Conservation (phyloP, 176 grass and related monocot species). For the Themeda triandra region DNA sequence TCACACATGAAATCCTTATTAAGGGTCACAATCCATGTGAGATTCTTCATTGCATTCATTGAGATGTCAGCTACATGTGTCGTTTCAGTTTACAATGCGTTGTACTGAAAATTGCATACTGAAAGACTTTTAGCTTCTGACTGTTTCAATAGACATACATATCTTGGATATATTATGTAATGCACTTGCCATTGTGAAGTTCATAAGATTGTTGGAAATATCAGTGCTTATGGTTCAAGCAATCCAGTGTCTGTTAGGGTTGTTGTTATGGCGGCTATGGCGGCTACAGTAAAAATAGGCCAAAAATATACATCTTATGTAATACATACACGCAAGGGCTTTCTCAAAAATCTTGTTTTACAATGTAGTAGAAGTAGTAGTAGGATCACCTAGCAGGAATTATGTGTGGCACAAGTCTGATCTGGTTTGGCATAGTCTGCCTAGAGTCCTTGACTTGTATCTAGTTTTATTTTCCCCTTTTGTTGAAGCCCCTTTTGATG, state of each 20-base stretch:
- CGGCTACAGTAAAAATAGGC: too few species aligned
- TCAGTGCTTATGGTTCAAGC: background rate
- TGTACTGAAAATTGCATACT: too few species aligned
- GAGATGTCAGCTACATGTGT: background rate
- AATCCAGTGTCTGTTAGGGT: conserved; percentile 1
- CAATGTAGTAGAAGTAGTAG: background rate
- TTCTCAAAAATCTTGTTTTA: background rate
- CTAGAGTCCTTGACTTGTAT: background rate
- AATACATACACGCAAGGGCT: background rate
- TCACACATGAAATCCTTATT: background rate
- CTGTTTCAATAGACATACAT: background rate
- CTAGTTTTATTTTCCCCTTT: background rate
- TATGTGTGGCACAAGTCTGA: background rate
- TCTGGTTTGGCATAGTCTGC: background rate
- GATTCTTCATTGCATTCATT: background rate
- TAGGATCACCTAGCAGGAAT: background rate
- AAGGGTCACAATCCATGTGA: background rate
- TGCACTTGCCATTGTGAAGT: background rate
- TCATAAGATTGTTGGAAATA: background rate
- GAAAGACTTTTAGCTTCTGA: background rate
- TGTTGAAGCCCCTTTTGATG: background rate
- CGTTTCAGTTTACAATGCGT: background rate
- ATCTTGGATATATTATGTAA: background rate
- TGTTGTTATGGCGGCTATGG: background rate
- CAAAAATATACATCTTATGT: background rate